These are phyloP conservation scores for Yamadazyma sp. DNA, from an alignment of 1,139 yeast species.

Conservation along the genomic window DNA sequence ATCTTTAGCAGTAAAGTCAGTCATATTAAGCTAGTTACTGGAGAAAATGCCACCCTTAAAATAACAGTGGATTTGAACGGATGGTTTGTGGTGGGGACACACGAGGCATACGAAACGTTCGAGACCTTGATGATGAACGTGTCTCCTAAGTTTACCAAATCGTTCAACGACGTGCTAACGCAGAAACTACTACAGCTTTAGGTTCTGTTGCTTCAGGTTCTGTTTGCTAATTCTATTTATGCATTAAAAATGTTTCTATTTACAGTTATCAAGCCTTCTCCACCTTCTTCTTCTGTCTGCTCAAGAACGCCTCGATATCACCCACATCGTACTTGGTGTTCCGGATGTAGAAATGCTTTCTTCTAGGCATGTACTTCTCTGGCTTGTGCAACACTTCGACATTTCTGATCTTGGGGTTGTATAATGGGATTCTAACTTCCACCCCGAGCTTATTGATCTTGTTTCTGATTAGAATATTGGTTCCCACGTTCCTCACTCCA, in stretches of 20 bases:
- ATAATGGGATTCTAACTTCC: slow-evolving; percentile 75
- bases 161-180: slow-evolving; percentile 31
- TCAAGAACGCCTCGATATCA: slow-evolving; percentile 56
- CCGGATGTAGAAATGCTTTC: slow-evolving; percentile 86
- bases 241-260: slow-evolving; percentile 1
- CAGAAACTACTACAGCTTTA: slow-evolving; percentile 12
- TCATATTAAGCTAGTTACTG: slow-evolving; percentile 10
- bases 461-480: slow-evolving; percentile 75
- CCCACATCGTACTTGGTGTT: slow-evolving; percentile 81
- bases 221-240: not conserved
- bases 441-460: slow-evolving; percentile 77
- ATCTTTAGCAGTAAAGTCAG: slow-evolving; percentile 10
- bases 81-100: slow-evolving; percentile 26
- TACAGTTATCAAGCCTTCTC: slow-evolving; percentile 1
- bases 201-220: not conserved
- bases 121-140: slow-evolving; percentile 44
- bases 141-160: slow-evolving; percentile 31
- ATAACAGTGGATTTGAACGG: slow-evolving; percentile 34
- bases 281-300: slow-evolving; percentile 17
- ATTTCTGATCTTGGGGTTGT: slow-evolving; percentile 72
- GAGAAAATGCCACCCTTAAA: slow-evolving; percentile 12
- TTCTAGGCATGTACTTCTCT: slow-evolving; percentile 64
- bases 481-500: slow-evolving; percentile 56
- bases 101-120: slow-evolving; percentile 38
- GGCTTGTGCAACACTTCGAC: slow-evolving; percentile 78